Base-by-base conservation (phyloP, 345 rosid genomes). In the Chamaenerion angustifolium region DNA sequence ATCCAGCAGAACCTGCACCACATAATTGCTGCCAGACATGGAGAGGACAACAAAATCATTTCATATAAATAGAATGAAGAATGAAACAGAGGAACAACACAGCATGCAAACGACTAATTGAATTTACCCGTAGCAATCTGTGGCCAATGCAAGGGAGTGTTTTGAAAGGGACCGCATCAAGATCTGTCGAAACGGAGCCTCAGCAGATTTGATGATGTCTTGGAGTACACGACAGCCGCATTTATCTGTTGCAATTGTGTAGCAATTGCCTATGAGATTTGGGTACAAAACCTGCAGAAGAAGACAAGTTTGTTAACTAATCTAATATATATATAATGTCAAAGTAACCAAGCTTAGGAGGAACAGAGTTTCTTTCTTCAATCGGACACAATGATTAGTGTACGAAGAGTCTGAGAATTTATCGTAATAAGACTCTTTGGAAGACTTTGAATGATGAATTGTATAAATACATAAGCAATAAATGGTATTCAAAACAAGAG, bases 181-280 rank as follows among this genome's bases (percentile, higher is more conserved):
- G 62, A 49, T 62, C 10, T 62, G 63, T 64, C 67, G 69, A n/a
- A 63, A 40, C 47, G 63, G 66, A 47, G 67, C 70, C n/a, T 41
- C 48, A 37, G 67, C 19, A 42, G 37, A 42, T 45, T 51, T 54
- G 43, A 85, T 70, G 63, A 79, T 72, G n/a, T 73, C 67, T 58
- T 80, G 83, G 56, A 85, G 54, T 35, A 76, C 71, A 58, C 78
- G 65, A 49, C 95, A 85, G 12, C 97, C 93, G 12, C 71, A 45
- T 74, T 72, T 79, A 67, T 89, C 85, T 11, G 59, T 74, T 16
- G 88, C 87, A 53, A 85, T 69, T 31, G 12, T 53, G 40, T 50
- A 62, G 62, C 81, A 82, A 42, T 73, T 64, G 1, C 42, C 16
- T 27, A 68, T 71, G 42, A 85, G 56, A 51, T 48, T 71, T 31